Evolutionary conservation across 139 green algal genomes (phyloP).

Genomic region (Bryopsis sp.): DNA sequence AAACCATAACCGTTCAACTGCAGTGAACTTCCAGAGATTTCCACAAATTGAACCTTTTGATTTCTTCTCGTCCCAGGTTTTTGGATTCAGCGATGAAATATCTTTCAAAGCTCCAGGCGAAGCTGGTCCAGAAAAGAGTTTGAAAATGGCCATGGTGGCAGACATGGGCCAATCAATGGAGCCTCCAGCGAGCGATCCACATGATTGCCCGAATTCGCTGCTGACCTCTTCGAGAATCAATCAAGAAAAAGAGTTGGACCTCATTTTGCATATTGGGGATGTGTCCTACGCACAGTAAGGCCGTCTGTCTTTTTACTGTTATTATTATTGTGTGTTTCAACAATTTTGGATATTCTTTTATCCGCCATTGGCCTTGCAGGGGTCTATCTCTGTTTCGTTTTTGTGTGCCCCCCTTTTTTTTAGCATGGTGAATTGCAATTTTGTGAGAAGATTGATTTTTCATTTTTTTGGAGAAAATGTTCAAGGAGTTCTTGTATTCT

Average conservation of each 20-base stretch:
- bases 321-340: background rate
- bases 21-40: too few relatives aligned
- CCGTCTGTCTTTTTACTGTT: background rate
- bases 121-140: conserved; percentile 21
- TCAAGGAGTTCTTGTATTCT: too few relatives aligned
- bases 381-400: too few relatives aligned
- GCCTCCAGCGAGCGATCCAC: background rate
- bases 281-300: conserved; percentile 31
- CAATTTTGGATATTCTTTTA: too few relatives aligned
- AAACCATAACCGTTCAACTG: too few relatives aligned
- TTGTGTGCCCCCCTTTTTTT: too few relatives aligned
- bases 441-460: too few relatives aligned
- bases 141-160: conserved; percentile 44
- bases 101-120: conserved; percentile 36
- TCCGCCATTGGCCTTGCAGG: too few relatives aligned
- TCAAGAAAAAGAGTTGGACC: conserved; percentile 10
- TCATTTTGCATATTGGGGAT: conserved; percentile 23
- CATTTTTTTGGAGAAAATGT: too few relatives aligned
- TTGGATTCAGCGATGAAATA: conserved; percentile 36
- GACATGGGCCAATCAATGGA: conserved; percentile 36
- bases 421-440: too few relatives aligned
- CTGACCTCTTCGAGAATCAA: conserved; percentile 28
- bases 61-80: conserved; percentile 16
- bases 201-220: conserved; percentile 11
- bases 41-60: background rate